phyloP scores from a whole-genome alignment of 805 yeast species.

The Metschnikowia bowlesiae region DNA sequence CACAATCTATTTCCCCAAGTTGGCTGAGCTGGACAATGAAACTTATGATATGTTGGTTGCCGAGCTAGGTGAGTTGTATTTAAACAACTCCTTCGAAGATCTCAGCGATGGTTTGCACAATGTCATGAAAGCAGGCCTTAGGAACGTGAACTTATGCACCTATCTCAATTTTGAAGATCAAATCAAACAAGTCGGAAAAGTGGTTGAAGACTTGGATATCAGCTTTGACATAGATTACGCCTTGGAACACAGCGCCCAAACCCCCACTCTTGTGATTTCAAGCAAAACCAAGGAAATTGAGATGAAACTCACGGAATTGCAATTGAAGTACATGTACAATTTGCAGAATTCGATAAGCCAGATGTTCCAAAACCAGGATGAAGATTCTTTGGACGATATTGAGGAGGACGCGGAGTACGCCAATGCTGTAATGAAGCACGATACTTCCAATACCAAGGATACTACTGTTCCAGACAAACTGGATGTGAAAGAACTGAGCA shows the following conservation, averaged over 20 bases:
- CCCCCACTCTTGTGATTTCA: conserved; percentile 47
- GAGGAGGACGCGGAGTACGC: conserved; percentile 64
- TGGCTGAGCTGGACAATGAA: conserved; percentile 36
- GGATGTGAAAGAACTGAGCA: neutral
- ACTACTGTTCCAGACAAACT: neutral
- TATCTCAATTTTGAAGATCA: conserved; percentile 46
- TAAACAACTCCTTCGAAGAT: conserved; percentile 54
- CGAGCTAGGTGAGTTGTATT: conserved; percentile 77
- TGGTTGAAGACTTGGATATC: conserved; percentile 63
- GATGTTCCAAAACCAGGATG: conserved; percentile 44
- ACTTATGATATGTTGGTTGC: conserved; percentile 60
- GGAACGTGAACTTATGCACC: conserved; percentile 68
- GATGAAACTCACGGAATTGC: conserved; percentile 68
- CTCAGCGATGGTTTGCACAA: conserved; percentile 39
- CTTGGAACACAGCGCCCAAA: conserved; percentile 32
- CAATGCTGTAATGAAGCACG: conserved; percentile 42
- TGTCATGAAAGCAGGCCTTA: conserved; percentile 60
- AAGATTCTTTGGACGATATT: conserved; percentile 46
- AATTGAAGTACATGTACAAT: conserved; percentile 53
- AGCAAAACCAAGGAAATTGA: conserved; percentile 64
- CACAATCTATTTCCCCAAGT: conserved; percentile 69
- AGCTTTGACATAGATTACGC: conserved; percentile 54
- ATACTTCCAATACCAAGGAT: conserved; percentile 6
- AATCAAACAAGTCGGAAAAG: conserved; percentile 50
- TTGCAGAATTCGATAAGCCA: conserved; percentile 52